Evolutionary conservation across 202 grass and related monocot genomes (phyloP), one percentile per base, ranked within the genome.

Genomic region (Alloteropsis angusta): DNA sequence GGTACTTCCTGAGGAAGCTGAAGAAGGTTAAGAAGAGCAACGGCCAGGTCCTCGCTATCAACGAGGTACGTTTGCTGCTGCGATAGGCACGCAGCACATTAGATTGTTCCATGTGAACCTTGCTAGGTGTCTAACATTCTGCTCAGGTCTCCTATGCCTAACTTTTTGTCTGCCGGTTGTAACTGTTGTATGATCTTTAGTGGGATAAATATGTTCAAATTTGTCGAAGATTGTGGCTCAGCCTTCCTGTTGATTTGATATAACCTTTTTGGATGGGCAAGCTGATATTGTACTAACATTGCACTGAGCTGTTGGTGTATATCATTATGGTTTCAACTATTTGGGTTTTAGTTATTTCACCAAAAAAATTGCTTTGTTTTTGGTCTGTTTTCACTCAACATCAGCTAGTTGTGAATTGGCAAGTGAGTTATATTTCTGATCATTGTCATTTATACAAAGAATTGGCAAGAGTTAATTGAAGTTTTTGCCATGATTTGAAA

Each of bases 1-100:
- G 93, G 93, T 97, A 97, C 46, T 93, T 97, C 57, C 71, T 97
- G 48, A 89, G 93, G 82, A 97, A 97, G 88, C 82, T 97, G 7
- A 97, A 97, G 93, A 97, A 91, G 72, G 93, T 97, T 5, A 97
- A 97, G 86, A 97, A 93, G 93, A 93, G 90, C 82, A 93, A 93
- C 15, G 93, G 90, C 10, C 93, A 97, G 62, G 80, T 97, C 54
- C 78, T 97, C 16, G 90, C 93, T 6, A 85, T 97, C 65, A 97
- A 91, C 52, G 93, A 97, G 88, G 93, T 97, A 74, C 21, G 28
- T 22, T 52, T 71, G 22, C 16, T 83, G 48, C 6, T 68, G 32
- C 34, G 14, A 23, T 67, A 64, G 7, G 4, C 48, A 41, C 57
- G 16, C 5, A 13, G 69, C 10, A 5, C 18, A 34, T 25, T 12